Evolutionary conservation across 2,329 filamentous ascomycete species (phyloP), one percentile per base, ranked within the genome.

Genomic region (Alternaria arborescens): DNA sequence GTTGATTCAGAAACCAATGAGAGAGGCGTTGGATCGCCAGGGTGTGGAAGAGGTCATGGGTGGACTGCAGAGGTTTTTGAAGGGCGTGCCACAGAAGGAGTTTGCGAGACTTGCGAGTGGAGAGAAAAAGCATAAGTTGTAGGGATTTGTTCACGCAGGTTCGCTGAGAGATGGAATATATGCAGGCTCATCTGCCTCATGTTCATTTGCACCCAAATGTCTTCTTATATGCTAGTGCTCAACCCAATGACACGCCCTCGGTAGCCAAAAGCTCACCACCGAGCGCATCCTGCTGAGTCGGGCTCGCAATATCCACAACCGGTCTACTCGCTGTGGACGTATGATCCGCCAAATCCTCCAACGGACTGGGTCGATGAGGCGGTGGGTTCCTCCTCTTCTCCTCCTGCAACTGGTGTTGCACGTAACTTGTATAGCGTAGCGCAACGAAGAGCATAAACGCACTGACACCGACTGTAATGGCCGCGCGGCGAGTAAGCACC

Each of bases 51-150:
- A 98, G 85, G 92, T 95, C 1, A 94, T 97, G 82, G 90, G 87
- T 3, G 94, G 94, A 0, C 77, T 98, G 74, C 89, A 94, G 63
- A 83, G 93, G 60, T 97, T 98, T 74, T 77, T 92, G 68, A 86
- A 82, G 62, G 93, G 93, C 0, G 84, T 93, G 43, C 95, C 95
- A 20, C 93, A 97, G 83, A 86, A 90, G 77, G 92, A 98, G 83
- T 98, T 98, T 76, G 82, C 85, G 72, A 94, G 91, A 84, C 82
- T 98, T 75, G 93, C 93, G 1, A 88, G 84, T 64, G 93, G 94
- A 12, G 88, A 95, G 85, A 98, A 97, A 87, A 92, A 89, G 77
- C 95, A 99, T 82, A 98, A 98, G 83, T 81, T 98, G 77, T 97
- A 83, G 65, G 14, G 64, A 24, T 36, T 10, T 20, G 7, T 10